These are phyloP conservation scores for Cystobasidium tubakii DNA, from an alignment of 768 basidiomycete species.

Conservation along the genomic window DNA sequence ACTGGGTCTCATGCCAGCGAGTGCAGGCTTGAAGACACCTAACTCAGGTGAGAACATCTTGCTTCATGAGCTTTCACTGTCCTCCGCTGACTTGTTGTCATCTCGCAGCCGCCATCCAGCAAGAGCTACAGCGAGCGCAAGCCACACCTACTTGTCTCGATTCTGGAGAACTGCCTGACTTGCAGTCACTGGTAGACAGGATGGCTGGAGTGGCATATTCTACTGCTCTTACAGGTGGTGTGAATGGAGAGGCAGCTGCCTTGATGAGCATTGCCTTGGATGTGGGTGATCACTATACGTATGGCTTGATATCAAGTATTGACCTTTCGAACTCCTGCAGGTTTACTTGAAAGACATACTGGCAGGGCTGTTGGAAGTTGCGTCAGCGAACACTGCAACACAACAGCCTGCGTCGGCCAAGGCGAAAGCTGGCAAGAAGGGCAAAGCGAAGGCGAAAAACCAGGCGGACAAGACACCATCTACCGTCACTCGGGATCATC, in stretches of 20 bases:
- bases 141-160: constrained; percentile 9
- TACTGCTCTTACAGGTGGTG: background rate
- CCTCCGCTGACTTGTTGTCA: background rate
- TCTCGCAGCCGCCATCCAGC: constrained; percentile 20
- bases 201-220: constrained; percentile 29
- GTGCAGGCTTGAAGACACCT: constrained; percentile 31
- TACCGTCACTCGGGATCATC: background rate
- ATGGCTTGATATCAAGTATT: background rate
- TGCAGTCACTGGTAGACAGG: constrained; percentile 5
- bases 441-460: constrained; percentile 20
- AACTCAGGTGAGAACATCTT: background rate
- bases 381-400: background rate
- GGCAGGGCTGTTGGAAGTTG: background rate
- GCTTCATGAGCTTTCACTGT: background rate
- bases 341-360: constrained; percentile 26
- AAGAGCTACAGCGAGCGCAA: constrained; percentile 21
- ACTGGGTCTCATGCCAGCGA: constrained; percentile 23
- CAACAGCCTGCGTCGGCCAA: background rate
- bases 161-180: constrained; percentile 16
- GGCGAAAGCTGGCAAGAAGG: background rate
- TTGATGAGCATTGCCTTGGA: constrained; percentile 19
- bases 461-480: background rate
- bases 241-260: constrained; percentile 9
- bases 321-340: constrained; percentile 1
- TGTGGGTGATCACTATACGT: constrained; percentile 21